A percentile compares a stretch with the other conserved stretches of the same genome.
These are phyloP conservation scores for Hordeum pubiflorum DNA, from an alignment of 202 grass and related monocot species.

Conservation along the genomic window DNA sequence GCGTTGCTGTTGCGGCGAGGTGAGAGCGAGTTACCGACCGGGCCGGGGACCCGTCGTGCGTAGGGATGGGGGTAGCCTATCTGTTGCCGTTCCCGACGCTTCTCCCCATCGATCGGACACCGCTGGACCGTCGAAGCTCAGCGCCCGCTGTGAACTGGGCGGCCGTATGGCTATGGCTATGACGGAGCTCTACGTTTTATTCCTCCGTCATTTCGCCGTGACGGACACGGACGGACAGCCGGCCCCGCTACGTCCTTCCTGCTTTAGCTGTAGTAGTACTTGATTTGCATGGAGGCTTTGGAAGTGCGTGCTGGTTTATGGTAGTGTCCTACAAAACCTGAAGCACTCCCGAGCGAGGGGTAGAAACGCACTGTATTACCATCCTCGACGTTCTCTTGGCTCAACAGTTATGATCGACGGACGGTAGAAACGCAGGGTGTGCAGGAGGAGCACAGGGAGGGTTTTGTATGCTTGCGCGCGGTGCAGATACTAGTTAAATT, in stretches of 20 bases:
- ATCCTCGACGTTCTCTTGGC: neutral
- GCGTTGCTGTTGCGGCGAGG: neutral
- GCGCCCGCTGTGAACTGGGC: neutral
- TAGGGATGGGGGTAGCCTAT: neutral
- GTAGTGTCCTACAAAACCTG: neutral
- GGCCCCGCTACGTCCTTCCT: neutral
- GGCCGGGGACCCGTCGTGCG: neutral
- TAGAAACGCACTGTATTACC: neutral
- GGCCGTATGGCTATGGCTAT: neutral
- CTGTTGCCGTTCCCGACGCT: constrained; percentile 17
- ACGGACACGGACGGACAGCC: neutral
- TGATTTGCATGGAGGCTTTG: neutral
- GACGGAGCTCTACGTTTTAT: constrained; percentile 16
- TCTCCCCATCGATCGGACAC: neutral
- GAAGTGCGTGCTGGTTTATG: neutral
- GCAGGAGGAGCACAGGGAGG: neutral
- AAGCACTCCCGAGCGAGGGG: neutral
- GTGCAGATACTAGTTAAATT: neutral
- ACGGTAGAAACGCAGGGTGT: neutral
- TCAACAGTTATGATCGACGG: neutral
- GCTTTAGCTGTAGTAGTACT: neutral
- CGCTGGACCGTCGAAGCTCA: neutral
- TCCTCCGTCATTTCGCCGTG: constrained; percentile 11
- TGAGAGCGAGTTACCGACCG: neutral
- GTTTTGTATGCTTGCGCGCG: neutral